Evolutionary conservation across 352 stramenopile genomes (phyloP), one percentile per base, ranked within the genome.

Genomic region (Phytophthora hibernalis): DNA sequence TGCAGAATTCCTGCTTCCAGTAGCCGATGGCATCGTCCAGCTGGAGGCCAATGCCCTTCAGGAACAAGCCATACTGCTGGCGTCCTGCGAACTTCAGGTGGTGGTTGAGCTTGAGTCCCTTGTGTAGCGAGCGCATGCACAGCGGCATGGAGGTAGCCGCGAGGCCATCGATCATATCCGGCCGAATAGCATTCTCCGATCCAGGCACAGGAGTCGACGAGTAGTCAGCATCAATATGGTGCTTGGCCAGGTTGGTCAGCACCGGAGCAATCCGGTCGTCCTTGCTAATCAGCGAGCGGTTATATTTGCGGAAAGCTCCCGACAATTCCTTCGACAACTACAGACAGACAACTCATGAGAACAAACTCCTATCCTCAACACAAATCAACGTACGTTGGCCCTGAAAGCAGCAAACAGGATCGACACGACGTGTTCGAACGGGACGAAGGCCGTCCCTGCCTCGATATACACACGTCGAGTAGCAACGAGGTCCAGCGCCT

Each of bases 1-100:
- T 96, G 64, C 86, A 95, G 52, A 99, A 98, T 72, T 93, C 77
- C 59, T 87, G 84, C 72, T 98, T 94, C 88, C 98, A 99, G 76
- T 98, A 99, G 10, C 87, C 71, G 42, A 99, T 88, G 11, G 97
- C 96, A 70, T 99, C 97, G 54, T 99, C 97, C 52, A 99, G 79
- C 18, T 91, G 85, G 61, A 99, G 82, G 0, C 98, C 98, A 30
- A 96, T 96, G 33, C 96, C 97, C 76, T 99, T 99, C 26, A 99
- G 86, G 79, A 99, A 99, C 7, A 99, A 87, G 11, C 97, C 97
- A 75, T 98, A 99, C 72, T 99, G 98, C 72, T 99, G 82, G 30
- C 98, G 87, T 13, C 96, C 98, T 47, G 87, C 92, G 76, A 99
- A 97, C 73, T 99, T 98, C 21, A 99, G 76, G 65, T 99, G 98